Percentiles rank a stretch among this genome's conserved stretches.
Evolutionary conservation across 2,329 filamentous ascomycete genomes (phyloP).

Genomic region (Sporothrix curviconia): DNA sequence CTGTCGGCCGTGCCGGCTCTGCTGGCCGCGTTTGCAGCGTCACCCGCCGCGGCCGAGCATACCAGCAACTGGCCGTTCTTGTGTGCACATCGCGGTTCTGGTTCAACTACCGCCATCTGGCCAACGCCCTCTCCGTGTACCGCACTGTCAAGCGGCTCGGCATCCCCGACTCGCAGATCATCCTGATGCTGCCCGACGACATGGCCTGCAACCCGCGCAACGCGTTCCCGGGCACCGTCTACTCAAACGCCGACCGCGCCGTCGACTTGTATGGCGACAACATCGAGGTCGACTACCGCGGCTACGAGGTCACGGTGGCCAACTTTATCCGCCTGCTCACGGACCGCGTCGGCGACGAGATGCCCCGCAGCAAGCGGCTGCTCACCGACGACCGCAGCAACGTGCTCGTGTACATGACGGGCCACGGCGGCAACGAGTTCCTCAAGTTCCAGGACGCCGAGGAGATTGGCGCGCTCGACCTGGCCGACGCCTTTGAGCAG

Average conservation of each 20-base stretch:
- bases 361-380: constrained; percentile 87
- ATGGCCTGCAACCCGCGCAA: constrained; percentile 99
- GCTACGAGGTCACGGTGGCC: constrained; percentile 97
- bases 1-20: constrained; percentile 35
- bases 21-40: constrained; percentile 43
- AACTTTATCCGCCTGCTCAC: constrained; percentile 96
- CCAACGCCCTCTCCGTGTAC: constrained; percentile 95
- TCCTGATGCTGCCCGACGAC: constrained; percentile 99
- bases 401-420: constrained; percentile 98
- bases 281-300: constrained; percentile 96
- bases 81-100: constrained; percentile 97
- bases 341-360: constrained; percentile 88
- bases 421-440: constrained; percentile 95
- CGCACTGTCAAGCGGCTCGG: constrained; percentile 96
- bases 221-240: constrained; percentile 93
- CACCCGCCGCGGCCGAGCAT: constrained; percentile 58
- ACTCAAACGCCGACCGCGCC: constrained; percentile 93
- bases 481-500: constrained; percentile 95
- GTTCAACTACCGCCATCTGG: constrained; percentile 99
- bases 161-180: constrained; percentile 97
- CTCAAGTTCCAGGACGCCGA: constrained; percentile 97
- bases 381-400: constrained; percentile 94
- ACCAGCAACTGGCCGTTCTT: constrained; percentile 99
- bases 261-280: constrained; percentile 97
- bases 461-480: constrained; percentile 91